These are phyloP conservation scores for Colletotrichum viniferum DNA, from an alignment of 2,329 filamentous ascomycete species.

Conservation along the genomic window DNA sequence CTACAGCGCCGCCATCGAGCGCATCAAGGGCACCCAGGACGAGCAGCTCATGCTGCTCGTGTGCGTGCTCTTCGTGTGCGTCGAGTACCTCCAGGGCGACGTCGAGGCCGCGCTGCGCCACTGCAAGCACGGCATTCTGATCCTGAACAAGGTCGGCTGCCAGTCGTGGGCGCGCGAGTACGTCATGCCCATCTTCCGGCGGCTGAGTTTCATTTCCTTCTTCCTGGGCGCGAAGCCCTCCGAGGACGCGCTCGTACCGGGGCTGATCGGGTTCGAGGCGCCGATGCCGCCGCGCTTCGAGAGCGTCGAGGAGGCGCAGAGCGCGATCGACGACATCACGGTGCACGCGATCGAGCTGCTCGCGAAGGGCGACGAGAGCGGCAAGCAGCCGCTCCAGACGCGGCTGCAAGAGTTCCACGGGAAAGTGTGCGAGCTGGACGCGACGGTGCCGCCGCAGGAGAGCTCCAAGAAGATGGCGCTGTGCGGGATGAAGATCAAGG, in stretches of 20 bases:
- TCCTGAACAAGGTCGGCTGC: constrained; percentile 28
- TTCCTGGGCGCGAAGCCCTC: constrained; percentile 18
- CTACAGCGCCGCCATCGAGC: constrained; percentile 29
- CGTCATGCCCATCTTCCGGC: constrained; percentile 7
- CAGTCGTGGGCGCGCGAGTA: constrained; percentile 39
- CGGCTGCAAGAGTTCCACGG: constrained; percentile 37
- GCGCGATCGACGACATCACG: constrained; percentile 39
- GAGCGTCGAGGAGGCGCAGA: constrained; percentile 32
- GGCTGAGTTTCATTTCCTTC: constrained; percentile 5
- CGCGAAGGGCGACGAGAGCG: constrained; percentile 32
- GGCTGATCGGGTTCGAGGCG: constrained; percentile 33
- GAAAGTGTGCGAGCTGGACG: constrained; percentile 31
- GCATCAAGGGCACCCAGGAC: constrained; percentile 29
- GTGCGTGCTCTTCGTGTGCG: constrained; percentile 56
- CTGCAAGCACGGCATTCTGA: constrained; percentile 9
- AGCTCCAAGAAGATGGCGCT: background rate
- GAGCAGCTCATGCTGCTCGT: constrained; percentile 41
- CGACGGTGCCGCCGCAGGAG: constrained; percentile 19
- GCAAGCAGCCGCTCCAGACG: constrained; percentile 28
- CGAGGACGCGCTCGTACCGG: constrained; percentile 34
- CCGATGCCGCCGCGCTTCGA: constrained; percentile 38
- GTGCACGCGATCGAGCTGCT: background rate
- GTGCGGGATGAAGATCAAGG: constrained; percentile 8
- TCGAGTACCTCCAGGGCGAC: constrained; percentile 58
- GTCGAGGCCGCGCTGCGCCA: constrained; percentile 33